Evolutionary conservation across 106 monocot species (phyloP), one percentile per base, ranked within the genome.

Genomic region (Vanilla planifolia): DNA sequence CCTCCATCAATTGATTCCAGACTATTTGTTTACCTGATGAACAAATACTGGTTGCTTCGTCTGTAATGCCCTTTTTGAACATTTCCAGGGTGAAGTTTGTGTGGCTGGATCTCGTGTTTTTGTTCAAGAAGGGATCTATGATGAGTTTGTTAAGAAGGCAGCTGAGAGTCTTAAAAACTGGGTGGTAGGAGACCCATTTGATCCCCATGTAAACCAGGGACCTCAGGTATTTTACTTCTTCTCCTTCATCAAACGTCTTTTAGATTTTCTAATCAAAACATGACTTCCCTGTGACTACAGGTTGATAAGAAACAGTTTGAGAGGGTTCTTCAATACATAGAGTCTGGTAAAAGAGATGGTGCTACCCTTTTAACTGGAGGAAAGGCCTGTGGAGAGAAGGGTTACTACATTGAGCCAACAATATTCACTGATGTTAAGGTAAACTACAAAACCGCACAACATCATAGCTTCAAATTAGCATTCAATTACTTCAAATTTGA

Each of bases 91-190:
- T 11, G 92, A 92, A 67, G 29, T 86, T 2, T 87, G 92, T n/a
- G 67, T 86, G 0, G 92, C 92, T 0, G 92, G 86, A 0, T 86
- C 92, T 6, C 77, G 92, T 13, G 74, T 86, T 13, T 75, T 64
- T 62, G 92, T 86, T 8, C 92, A 92, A 43, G 92, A 92, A 77
- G 80, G 83, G 21, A 86, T 92, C 6, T 92, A 92, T 27, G 80
- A 86, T 35, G 80, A 83, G 9, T 92, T 86, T 51, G 73, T 86
- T 19, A 80, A 61, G 72, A 86, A 77, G 55, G 71, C 66, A 0
- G 69, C 69, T 3, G 87, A 84, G 70, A 75, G 48, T 13, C 80
- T 72, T 3, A 84, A 79, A 55, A 63, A 59, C 17, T 87, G 75
- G 92, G 72, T 69, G 16, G 75, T 92, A 4, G 92, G 92, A 64